Conservation (phyloP, 2,329 filamentous ascomycete species). For the Massarina eburnea region DNA sequence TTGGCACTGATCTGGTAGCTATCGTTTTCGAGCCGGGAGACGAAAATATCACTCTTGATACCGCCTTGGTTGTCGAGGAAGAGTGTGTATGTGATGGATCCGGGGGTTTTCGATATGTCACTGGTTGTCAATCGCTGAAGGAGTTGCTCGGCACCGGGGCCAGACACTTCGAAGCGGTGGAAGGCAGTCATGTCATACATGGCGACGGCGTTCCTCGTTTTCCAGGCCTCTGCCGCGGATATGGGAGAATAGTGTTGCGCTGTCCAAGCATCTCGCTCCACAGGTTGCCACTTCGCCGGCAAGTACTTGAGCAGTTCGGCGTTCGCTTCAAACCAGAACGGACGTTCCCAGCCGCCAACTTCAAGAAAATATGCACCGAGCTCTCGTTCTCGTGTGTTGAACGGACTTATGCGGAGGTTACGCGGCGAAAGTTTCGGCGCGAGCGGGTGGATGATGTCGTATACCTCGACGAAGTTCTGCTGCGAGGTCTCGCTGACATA, state of each 20-base stretch:
- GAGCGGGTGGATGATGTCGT: slow-evolving; percentile 65
- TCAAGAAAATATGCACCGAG: slow-evolving; percentile 64
- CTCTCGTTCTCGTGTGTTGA: slow-evolving; percentile 56
- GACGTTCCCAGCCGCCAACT: slow-evolving; percentile 62
- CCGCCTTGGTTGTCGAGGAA: slow-evolving; percentile 57
- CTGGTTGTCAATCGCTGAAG: slow-evolving; percentile 57
- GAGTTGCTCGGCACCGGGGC: slow-evolving; percentile 58
- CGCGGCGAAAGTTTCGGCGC: slow-evolving; percentile 61
- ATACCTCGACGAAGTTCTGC: slow-evolving; percentile 65
- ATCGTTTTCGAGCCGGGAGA: slow-evolving; percentile 54
- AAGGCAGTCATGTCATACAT: slow-evolving; percentile 66
- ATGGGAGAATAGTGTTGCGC: slow-evolving; percentile 60
- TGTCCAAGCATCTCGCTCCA: slow-evolving; percentile 62
- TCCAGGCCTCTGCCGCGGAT: slow-evolving; percentile 64
- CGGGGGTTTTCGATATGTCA: slow-evolving; percentile 51
- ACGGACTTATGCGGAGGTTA: slow-evolving; percentile 61
- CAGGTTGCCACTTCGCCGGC: slow-evolving; percentile 57
- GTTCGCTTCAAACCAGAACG: slow-evolving; percentile 64
- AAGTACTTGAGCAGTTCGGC: slow-evolving; percentile 53
- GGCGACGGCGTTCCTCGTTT: slow-evolving; percentile 62
- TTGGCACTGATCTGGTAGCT: slow-evolving; percentile 61
- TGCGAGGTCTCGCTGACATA: slow-evolving; percentile 62
- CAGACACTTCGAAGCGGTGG: slow-evolving; percentile 59
- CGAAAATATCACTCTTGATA: slow-evolving; percentile 60
- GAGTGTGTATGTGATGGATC: slow-evolving; percentile 59